Evolutionary conservation across 2,329 filamentous ascomycete species (phyloP), one percentile per base, ranked within the genome.

Genomic region (Xylaria arbuscula): DNA sequence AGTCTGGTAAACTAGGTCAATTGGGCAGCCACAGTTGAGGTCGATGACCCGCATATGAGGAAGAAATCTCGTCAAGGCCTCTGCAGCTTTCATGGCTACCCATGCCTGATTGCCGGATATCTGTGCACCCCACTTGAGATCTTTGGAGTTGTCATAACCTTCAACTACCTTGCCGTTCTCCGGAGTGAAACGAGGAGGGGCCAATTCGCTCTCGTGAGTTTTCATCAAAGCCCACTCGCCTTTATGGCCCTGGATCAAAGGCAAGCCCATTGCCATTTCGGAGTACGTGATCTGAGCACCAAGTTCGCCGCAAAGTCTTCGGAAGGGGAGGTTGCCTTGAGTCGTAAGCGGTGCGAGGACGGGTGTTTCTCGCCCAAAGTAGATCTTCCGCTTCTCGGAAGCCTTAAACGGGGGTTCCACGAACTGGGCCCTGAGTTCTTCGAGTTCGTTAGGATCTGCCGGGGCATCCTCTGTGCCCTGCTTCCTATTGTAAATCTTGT

Each of bases 1-100:
- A 54, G 91, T 87, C 74, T 94, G 90, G 84, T 89, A 98, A 60
- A 99, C 91, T 74, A 98, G 88, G 78, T 99, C 96, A 77, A 99
- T 98, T 3, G 96, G 96, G 77, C 96, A 99, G 53, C 96, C 96
- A 76, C 95, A 98, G 83, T 99, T 99, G 73, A 99, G 85, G 77
- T 99, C 96, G 72, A 99, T 92, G 47, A 97, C 89, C 42, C 96
- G 92, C 22, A 99, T 86, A 75, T 93, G 89, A 2, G 96, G 94
- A 66, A 94, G 90, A 71, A 92, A 89, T 36, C 87, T 86, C 5
- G 91, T 90, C 55, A 99, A 83, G 3, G 92, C 87, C 79, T 98
- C 94, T 0, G 95, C 92, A 0, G 93, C 90, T 82, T 97, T 98
- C 78, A 95, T 87, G 2, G 93, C 95, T 64, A 94, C 86, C 92